phyloP scores from a whole-genome alignment of 78 protist genomes.

The Thecamonas trahens region DNA sequence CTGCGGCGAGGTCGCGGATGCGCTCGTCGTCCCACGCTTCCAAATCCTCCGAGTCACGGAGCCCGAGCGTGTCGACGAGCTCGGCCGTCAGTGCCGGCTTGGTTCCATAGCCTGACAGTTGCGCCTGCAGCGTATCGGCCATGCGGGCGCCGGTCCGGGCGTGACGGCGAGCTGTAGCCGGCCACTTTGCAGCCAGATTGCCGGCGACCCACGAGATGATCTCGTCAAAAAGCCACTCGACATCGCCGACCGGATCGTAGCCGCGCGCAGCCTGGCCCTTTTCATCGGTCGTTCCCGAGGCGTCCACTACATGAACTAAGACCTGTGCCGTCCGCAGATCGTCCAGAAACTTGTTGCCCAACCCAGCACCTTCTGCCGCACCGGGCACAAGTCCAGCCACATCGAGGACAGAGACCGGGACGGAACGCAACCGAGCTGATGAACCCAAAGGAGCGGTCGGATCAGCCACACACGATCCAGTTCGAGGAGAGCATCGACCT shows the following conservation, averaged over 20 bases:
- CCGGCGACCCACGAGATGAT: constrained; percentile 58
- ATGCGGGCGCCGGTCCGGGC: neutral
- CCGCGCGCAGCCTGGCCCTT: constrained; percentile 58
- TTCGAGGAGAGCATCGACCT: neutral
- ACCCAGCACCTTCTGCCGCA: constrained; percentile 63
- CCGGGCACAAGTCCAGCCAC: constrained; percentile 90
- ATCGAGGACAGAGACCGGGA: constrained; percentile 63
- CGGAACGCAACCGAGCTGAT: constrained; percentile 33
- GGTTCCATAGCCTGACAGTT: constrained; percentile 51
- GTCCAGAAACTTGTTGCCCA: constrained; percentile 72
- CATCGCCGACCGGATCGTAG: constrained; percentile 53
- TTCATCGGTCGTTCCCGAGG: constrained; percentile 55
- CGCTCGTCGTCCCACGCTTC: constrained; percentile 9
- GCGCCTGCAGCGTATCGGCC: constrained; percentile 24
- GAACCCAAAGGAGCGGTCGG: no score
- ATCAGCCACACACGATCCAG: neutral
- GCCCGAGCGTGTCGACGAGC: constrained; percentile 20
- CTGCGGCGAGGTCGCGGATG: constrained; percentile 42
- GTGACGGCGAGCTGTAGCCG: constrained; percentile 35
- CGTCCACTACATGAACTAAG: constrained; percentile 78
- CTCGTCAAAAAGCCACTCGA: constrained; percentile 65
- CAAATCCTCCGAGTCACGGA: constrained; percentile 11
- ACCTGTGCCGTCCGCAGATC: constrained; percentile 73
- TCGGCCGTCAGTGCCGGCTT: neutral
- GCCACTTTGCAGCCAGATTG: constrained; percentile 51